A percentile compares a stretch with the other conserved stretches of the same genome.
Evolutionary conservation across 2,329 filamentous ascomycete species (phyloP).

Genomic region (Hypoxylon sp.): DNA sequence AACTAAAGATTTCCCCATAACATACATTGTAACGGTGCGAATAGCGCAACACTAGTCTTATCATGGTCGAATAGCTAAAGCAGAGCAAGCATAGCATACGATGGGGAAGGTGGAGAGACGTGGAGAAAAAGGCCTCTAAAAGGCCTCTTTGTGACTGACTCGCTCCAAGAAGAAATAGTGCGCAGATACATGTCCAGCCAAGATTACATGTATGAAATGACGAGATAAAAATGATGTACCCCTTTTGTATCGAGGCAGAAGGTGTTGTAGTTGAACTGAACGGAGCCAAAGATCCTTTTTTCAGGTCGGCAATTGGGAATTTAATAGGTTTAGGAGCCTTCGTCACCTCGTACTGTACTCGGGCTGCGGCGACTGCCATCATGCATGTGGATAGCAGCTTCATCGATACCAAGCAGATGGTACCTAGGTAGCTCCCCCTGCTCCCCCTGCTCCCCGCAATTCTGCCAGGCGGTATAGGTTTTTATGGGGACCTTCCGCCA

Average conservation of each 20-base stretch:
- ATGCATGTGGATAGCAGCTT: too few relatives aligned
- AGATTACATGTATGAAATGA: background rate
- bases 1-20: slow-evolving; percentile 21
- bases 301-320: slow-evolving; percentile 9
- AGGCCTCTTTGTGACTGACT: slow-evolving; percentile 25
- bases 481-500: slow-evolving; percentile 3
- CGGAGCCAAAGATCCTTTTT: slow-evolving; percentile 35
- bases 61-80: slow-evolving; percentile 9
- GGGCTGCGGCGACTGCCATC: slow-evolving; percentile 1
- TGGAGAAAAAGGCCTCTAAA: slow-evolving; percentile 12
- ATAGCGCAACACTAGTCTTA: slow-evolving; percentile 17
- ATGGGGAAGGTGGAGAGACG: slow-evolving; percentile 36
- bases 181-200: background rate
- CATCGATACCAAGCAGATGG: slow-evolving; percentile 16
- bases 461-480: slow-evolving; percentile 36
- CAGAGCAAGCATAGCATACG: slow-evolving; percentile 11
- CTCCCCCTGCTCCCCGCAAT: slow-evolving; percentile 32
- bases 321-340: background rate
- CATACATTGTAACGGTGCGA: slow-evolving; percentile 24
- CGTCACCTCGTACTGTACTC: background rate
- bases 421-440: slow-evolving; percentile 1
- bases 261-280: background rate
- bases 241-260: background rate
- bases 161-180: background rate
- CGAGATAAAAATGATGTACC: slow-evolving; percentile 1